phyloP scores from a whole-genome alignment of 495 filamentous ascomycete genomes.

The Aspergillus steynii region DNA sequence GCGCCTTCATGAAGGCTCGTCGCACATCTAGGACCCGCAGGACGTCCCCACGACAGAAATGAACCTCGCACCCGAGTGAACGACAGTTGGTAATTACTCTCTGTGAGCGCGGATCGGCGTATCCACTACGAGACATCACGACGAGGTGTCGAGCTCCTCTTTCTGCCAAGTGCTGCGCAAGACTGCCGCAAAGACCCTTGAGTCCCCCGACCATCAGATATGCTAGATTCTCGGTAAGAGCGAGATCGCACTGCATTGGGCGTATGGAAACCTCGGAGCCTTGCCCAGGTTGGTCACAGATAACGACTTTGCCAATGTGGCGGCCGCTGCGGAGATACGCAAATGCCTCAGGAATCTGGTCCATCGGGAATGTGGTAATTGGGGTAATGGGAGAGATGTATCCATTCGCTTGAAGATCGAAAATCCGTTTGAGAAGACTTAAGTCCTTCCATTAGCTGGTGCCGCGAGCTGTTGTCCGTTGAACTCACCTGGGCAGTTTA shows the following conservation, averaged over 20 bases:
- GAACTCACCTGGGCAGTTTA: constrained; percentile 1
- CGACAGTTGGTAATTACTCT: constrained; percentile 1
- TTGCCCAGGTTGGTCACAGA: constrained; percentile 12
- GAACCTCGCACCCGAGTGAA: constrained; percentile 4
- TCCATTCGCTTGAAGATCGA: constrained; percentile 9
- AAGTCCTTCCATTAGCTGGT: not conserved
- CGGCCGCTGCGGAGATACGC: constrained; percentile 34
- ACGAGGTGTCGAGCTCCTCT: constrained; percentile 7
- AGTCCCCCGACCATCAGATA: constrained; percentile 13
- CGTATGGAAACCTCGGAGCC: not conserved
- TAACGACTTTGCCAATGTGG: constrained; percentile 50
- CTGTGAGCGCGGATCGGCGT: constrained; percentile 8
- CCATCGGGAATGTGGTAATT: constrained; percentile 23
- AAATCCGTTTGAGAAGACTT: constrained; percentile 9
- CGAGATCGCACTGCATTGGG: not conserved
- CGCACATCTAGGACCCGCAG: constrained; percentile 10
- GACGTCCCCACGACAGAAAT: constrained; percentile 6
- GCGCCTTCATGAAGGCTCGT: constrained; percentile 8
- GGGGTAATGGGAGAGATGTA: constrained; percentile 39
- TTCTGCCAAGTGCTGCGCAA: constrained; percentile 7
- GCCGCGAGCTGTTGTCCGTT: too few species aligned
- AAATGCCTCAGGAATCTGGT: constrained; percentile 25
- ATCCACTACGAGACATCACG: constrained; percentile 14
- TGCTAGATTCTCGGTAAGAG: not conserved
- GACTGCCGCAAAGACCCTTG: constrained; percentile 6